These are phyloP conservation scores for Naganishia cerealis DNA, from an alignment of 1,284 basidiomycete species.

Conservation along the genomic window DNA sequence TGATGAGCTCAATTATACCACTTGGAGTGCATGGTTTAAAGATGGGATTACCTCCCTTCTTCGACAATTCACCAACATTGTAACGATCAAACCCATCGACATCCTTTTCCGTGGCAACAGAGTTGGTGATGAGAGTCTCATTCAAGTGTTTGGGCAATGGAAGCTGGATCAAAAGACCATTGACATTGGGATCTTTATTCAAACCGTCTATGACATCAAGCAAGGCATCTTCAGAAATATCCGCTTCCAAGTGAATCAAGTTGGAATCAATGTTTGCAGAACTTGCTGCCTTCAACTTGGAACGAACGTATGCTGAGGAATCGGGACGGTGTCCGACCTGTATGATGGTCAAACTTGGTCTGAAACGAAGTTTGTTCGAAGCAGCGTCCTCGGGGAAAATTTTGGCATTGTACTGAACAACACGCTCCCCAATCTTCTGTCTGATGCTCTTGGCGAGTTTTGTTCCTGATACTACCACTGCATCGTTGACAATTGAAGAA, in stretches of 20 bases:
- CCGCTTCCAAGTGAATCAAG: too few relatives aligned
- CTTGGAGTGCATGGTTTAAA: constrained; percentile 85
- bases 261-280: constrained; percentile 84
- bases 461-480: too few relatives aligned
- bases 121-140: constrained; percentile 88
- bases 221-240: constrained; percentile 73
- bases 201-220: constrained; percentile 75
- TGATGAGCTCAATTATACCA: constrained; percentile 85
- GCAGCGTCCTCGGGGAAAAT: too few relatives aligned
- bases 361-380: too few relatives aligned
- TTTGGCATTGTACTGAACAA: too few relatives aligned
- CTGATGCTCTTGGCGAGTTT: too few relatives aligned
- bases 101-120: constrained; percentile 91
- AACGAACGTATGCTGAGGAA: constrained; percentile 89
- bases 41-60: too few relatives aligned
- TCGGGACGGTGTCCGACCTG: constrained; percentile 91
- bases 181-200: constrained; percentile 79
- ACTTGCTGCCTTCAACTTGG: constrained; percentile 94
- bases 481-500: too few relatives aligned
- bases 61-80: too few relatives aligned
- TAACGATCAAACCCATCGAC: constrained; percentile 99
- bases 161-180: constrained; percentile 95
- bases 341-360: too few relatives aligned
- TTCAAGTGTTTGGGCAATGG: constrained; percentile 84
- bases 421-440: too few relatives aligned